A percentile compares a stretch with the other conserved stretches of the same genome.
phyloP scores from a whole-genome alignment of 169 alveolate species.

The Eimeria praecox region DNA sequence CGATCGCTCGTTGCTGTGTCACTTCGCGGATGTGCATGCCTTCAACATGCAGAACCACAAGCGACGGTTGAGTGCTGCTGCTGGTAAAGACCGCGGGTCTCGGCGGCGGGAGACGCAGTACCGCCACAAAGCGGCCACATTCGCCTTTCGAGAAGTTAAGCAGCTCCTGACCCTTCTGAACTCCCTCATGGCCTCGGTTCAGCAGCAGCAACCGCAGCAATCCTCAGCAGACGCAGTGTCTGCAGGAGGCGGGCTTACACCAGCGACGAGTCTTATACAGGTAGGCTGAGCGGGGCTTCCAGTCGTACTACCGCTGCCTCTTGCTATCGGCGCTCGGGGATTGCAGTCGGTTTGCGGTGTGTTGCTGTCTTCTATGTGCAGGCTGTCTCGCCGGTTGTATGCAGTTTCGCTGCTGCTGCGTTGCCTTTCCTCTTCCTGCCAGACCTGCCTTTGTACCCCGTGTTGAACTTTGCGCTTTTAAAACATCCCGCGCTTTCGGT shows the following conservation, averaged over 20 bases:
- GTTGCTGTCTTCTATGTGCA: constrained; percentile 2
- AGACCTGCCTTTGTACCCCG: constrained; percentile 60
- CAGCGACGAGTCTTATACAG: neutral
- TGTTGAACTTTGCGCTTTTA: constrained; percentile 36
- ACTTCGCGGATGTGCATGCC: constrained; percentile 62
- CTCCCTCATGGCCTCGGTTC: constrained; percentile 64
- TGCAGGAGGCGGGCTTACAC: neutral
- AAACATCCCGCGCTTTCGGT: constrained; percentile 62
- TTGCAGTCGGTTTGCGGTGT: neutral
- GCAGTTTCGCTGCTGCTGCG: constrained; percentile 62
- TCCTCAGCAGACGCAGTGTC: constrained; percentile 11
- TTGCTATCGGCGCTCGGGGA: neutral
- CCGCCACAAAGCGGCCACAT: constrained; percentile 52
- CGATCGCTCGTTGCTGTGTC: constrained; percentile 52
- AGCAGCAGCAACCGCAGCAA: constrained; percentile 30
- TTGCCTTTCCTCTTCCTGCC: constrained; percentile 58
- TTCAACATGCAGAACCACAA: constrained; percentile 57
- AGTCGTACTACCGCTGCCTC: neutral
- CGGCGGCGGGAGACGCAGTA: constrained; percentile 69
- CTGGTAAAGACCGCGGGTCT: constrained; percentile 10
- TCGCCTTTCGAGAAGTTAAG: constrained; percentile 69
- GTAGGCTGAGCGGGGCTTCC: neutral
- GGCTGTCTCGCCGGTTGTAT: constrained; percentile 58
- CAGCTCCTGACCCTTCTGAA: constrained; percentile 65
- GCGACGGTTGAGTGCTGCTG: constrained; percentile 1